Conservation (phyloP, 768 basidiomycete genomes). For the Rhizopogon salebrosus region DNA sequence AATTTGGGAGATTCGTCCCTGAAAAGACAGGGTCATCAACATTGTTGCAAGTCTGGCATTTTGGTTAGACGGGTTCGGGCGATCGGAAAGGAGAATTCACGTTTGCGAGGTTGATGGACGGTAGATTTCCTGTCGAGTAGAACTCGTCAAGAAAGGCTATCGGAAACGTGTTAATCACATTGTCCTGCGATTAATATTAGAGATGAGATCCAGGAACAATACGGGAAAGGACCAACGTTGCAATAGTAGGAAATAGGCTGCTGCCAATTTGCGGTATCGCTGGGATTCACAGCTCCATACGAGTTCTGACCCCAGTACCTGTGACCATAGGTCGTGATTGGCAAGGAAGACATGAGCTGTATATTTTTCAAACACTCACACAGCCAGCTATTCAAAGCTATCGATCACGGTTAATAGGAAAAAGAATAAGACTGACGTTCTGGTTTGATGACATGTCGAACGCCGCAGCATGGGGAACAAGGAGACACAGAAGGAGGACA, state of each 20-base stretch:
- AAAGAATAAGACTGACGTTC: constrained; percentile 13
- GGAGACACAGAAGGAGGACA: not conserved
- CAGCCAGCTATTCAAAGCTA: constrained; percentile 15
- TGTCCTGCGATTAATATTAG: constrained; percentile 32
- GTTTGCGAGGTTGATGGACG: constrained; percentile 58
- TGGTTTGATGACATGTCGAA: constrained; percentile 21
- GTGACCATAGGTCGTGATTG: not conserved
- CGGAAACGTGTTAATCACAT: constrained; percentile 53
- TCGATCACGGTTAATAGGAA: not conserved
- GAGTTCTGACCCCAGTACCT: constrained; percentile 37
- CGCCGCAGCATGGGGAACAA: constrained; percentile 1
- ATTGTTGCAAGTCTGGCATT: constrained; percentile 58
- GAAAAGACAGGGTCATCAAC: constrained; percentile 51
- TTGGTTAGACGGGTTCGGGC: not conserved
- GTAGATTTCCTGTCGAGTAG: constrained; percentile 52
- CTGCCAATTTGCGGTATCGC: constrained; percentile 26
- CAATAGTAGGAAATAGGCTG: constrained; percentile 30
- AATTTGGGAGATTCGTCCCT: constrained; percentile 59
- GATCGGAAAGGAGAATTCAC: constrained; percentile 24
- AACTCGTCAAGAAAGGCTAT: constrained; percentile 59
- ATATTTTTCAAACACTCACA: constrained; percentile 10
- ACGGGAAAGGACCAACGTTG: constrained; percentile 8
- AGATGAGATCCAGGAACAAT: not conserved
- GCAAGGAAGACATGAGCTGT: not conserved
- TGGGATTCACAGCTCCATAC: constrained; percentile 27